phyloP scores from a whole-genome alignment of 352 stramenopile genomes.

The Globisporangium recalcitrans region DNA sequence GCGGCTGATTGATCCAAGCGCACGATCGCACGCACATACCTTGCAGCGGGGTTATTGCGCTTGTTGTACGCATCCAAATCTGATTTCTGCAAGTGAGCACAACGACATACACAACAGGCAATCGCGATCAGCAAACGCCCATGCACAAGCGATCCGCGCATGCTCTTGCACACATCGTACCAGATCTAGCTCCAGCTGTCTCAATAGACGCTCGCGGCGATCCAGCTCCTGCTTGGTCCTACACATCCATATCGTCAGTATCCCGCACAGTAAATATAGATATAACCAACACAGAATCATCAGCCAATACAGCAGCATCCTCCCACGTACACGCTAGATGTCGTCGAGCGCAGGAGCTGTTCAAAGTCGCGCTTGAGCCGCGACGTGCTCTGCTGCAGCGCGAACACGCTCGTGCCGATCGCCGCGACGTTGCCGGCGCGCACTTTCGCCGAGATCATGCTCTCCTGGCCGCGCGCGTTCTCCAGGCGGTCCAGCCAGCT shows the following conservation, averaged over 20 bases:
- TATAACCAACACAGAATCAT: not conserved
- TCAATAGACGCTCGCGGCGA: conserved; percentile 56
- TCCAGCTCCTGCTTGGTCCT: conserved; percentile 71
- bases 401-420: conserved; percentile 78
- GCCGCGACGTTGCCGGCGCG: conserved; percentile 50
- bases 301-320: not conserved
- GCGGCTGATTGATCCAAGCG: no score
- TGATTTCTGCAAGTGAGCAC: conserved; percentile 35
- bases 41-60: conserved; percentile 22
- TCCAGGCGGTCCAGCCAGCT: conserved; percentile 81
- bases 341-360: conserved; percentile 54
- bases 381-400: conserved; percentile 77
- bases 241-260: not conserved
- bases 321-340: conserved; percentile 39
- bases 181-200: conserved; percentile 59
- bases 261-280: not conserved
- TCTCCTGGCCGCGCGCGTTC: conserved; percentile 64
- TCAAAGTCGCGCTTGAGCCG: conserved; percentile 80
- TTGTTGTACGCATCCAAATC: conserved; percentile 79
- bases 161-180: conserved; percentile 13
- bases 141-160: not conserved
- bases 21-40: no score
- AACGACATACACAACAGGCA: not conserved
- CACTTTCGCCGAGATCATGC: conserved; percentile 58
- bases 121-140: not conserved